Evolutionary conservation across 768 basidiomycete genomes (phyloP), one percentile per base, ranked within the genome.

Genomic region (Pholiota conissans): DNA sequence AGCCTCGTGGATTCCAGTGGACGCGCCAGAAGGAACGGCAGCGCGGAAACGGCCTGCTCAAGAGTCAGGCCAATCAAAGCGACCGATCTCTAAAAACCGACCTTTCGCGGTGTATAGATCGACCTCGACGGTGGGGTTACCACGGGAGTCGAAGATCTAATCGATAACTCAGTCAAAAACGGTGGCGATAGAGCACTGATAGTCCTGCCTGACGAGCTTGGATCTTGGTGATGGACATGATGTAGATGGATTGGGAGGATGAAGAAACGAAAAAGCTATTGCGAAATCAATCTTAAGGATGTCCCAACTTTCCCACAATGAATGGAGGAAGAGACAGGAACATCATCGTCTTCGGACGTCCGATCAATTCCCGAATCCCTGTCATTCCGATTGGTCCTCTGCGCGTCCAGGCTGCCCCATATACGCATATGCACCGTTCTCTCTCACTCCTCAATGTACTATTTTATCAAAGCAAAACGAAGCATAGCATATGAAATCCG

Each of bases 111-210:
- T 98, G 84, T 83, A 71, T 68, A 95, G 78, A 73, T 95, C 93
- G 72, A 94, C 93, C 78, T 94, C 95, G 71, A 97, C 93, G 69
- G 95, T 96, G 68, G 92, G 94, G 84, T 98, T 95, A 67, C 95
- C 95, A 71, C 96, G 93, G 71, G 95, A 98, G 84, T 98, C 96
- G 74, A 97, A 98, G 86, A 98, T 96, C 96, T 98, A 69, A 24
- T 42, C 59, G 60, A 54, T 30, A 56, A 48, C 52, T 59, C 37
- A 32, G 52, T 40, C 56, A 55, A 35, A 49, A 40, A 52, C 52
- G 37, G 40, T 53, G 30, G 16, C 50, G 18, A 24, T 45, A 30
- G 57, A 40, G 30, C 40, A 51, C 46, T 37, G 30, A 47, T 34
- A 37, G 59, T 71, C 27, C 39, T 76, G 92, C 94, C 88, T 95